Evolutionary conservation across 2,329 filamentous ascomycete genomes (phyloP), one percentile per base, ranked within the genome.

Genomic region (Diaporthe citri): DNA sequence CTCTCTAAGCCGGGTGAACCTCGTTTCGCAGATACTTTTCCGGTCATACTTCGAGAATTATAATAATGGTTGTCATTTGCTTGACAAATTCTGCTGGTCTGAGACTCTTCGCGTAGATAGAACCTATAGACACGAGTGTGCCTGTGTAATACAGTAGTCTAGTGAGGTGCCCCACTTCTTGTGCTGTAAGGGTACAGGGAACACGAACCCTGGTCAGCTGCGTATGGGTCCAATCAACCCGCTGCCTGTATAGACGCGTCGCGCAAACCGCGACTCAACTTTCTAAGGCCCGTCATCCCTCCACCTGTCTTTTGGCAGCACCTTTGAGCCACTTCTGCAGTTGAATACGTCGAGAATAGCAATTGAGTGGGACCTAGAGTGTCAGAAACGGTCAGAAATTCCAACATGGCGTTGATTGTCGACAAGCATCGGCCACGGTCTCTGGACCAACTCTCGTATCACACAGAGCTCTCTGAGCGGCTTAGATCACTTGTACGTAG

Each of bases 381-480:
- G 46, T 28, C 74, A 75, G 56, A 62, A 51, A 69, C 39, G 66
- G 76, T 77, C 31, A 17, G n/a, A 36, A 12, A 75, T 25, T 76
- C 77, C 72, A 83, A 76, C 31, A 93, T 93, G 91, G 91, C 91
- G 66, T 89, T 94, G 77, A 92, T 93, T 78, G 92, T 94, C 75
- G 92, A 93, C 81, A 94, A 93, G 79, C 91, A 93, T 80, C 88
- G 92, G 36, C 94, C 94, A 7, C 90, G 93, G 77, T 94, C 92
- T 43, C 90, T 97, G 0, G 94, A 96, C 76, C 86, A 89, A 74
- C 89, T 98, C 76, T 95, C 94, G 79, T 99, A 98, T 81, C 97
- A 99, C 80, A 85, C 91, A 73, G 95, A 97, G 77, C 91, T 99
- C 59, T 98, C 97, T 15, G 93, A 95, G 36, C 92, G 96, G 75